Evolutionary conservation across 2,329 filamentous ascomycete species (phyloP), one percentile per base, ranked within the genome.

Genomic region (Aspergillus japonicus): DNA sequence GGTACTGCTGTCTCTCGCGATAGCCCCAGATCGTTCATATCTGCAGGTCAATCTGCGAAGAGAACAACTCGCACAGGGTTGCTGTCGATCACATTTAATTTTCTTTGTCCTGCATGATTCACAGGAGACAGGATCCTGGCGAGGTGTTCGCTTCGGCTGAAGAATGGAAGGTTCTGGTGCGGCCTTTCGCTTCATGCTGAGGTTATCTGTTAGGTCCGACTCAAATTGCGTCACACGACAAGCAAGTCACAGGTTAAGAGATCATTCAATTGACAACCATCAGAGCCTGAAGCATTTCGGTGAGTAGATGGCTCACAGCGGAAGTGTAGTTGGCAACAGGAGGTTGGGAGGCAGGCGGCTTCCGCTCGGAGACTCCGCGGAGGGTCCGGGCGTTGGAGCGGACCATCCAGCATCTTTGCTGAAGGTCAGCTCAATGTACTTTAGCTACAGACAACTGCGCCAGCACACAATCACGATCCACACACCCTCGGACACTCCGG

Each of bases 51-150:
- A 47, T 2, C 62, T 63, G 14, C 75, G 71, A 4, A 69, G 56
- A 0, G 60, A 67, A 64, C 83, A 85, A 60, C 79, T 80, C 33
- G 77, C 78, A 65, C 83, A 85, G 12, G 83, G 83, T 14, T 77
- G 71, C 50, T 77, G 77, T 3, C 82, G 79, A 66, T 84, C 80
- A 67, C 83, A 85, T 73, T 83, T 85, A 42, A 85, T 80, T 76
- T 84, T 77, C 63, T 75, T 75, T 62, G 68, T 66, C 3, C 75
- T 69, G 55, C 76, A 78, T 8, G 70, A 75, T 12, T 73, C 71
- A 52, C 76, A 78, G 0, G 76, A 78, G 1, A 78, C 74, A 0
- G 76, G 76, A 16, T 76, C 73, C 60, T 77, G 75, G 47, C 74
- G 54, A 8, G 63, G 62, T 24, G 59, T 47, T 6, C 64, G 65